Evolutionary conservation across 345 rosid species (phyloP).

Genomic region (Toxicodendron radicans): DNA sequence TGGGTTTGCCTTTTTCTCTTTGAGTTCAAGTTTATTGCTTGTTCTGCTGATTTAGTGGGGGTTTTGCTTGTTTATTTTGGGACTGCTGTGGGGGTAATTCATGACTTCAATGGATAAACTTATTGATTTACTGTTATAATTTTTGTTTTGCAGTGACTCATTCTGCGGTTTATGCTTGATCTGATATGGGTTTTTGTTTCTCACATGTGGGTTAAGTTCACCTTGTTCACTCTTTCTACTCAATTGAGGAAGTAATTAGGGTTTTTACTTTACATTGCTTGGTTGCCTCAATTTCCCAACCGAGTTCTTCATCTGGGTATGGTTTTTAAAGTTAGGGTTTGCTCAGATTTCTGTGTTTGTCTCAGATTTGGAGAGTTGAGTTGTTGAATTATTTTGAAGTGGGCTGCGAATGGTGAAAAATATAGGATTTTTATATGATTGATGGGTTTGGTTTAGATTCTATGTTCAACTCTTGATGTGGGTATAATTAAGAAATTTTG

Average conservation of each 20-base stretch:
- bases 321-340: conserved; percentile 9
- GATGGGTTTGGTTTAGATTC: background rate
- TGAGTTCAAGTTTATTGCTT: background rate
- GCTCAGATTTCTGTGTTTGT: background rate
- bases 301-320: background rate
- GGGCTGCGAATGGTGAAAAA: conserved; percentile 22
- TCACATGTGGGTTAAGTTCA: conserved; percentile 21
- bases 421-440: background rate
- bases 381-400: background rate
- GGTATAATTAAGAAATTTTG: conserved; percentile 17
- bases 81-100: background rate
- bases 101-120: background rate
- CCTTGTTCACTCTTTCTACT: conserved; percentile 3
- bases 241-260: conserved; percentile 12
- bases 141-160: conserved; percentile 37
- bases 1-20: background rate
- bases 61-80: conserved; percentile 7
- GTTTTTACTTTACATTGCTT: conserved; percentile 2
- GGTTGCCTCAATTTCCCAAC: background rate
- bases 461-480: background rate
- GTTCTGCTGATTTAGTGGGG: conserved; percentile 16
- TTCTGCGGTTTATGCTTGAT: conserved; percentile 32
- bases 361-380: background rate
- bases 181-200: conserved; percentile 32
- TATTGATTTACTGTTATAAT: conserved; percentile 18